Evolutionary conservation across 2,329 filamentous ascomycete genomes (phyloP), one percentile per base, ranked within the genome.

Genomic region (Stachybotrys chartarum): DNA sequence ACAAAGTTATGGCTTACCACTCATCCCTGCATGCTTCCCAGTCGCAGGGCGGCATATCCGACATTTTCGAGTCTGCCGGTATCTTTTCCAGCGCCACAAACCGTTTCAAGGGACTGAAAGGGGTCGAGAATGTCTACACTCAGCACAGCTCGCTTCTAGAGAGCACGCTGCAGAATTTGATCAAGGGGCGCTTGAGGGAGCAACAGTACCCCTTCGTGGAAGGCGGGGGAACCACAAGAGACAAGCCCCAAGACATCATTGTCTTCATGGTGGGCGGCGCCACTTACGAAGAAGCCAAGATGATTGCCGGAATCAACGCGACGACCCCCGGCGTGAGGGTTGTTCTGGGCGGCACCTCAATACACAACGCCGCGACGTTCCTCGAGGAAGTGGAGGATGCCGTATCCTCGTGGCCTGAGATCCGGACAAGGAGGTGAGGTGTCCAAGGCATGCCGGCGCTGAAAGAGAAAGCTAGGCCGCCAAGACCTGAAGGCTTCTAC

Each of bases 71-170:
- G 66, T 88, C 90, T 0, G 84, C 87, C 0, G 93, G 91, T 5
- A 93, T 99, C 60, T 96, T 99, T 72, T 90, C 90, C 0, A 90
- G 90, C 12, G 91, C 92, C 11, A 82, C 91, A 45, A 90, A 87
- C 65, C 85, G 92, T 6, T 91, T 99, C 71, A 96, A 96, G 66
- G 94, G 94, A 0, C 79, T 99, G 14, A 97, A 97, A 67, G 94
- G 94, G 1, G 94, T 99, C 1, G 95, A 99, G 70, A 99, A 99
- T 64, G 94, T 99, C 31, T 99, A 99, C 70, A 99, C 94, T 0
- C 95, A 99, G 70, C 94, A 99, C 70, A 95, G 91, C 6, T 91
- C 95, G 0, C 81, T 91, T 24, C 73, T 99, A 16, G 92, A 97
- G 70, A 82, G 83, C 30, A 97, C 91, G 0, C 75, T 99, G 17